phyloP scores from a whole-genome alignment of 495 filamentous ascomycete species.

The Trichoderma orchidacearum region DNA sequence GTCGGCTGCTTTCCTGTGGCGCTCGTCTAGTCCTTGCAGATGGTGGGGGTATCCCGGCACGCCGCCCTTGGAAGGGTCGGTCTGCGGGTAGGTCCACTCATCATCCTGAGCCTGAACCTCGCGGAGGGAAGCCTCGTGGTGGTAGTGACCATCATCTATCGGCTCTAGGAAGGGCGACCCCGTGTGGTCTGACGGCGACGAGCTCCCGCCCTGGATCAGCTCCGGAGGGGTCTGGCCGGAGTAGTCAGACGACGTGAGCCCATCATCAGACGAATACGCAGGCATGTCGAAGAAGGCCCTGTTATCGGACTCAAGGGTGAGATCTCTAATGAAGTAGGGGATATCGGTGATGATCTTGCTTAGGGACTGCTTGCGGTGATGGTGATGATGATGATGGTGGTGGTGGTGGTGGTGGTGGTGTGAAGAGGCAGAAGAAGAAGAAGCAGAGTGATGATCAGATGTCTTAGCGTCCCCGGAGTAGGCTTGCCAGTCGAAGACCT shows the following conservation, averaged over 20 bases:
- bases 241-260: background rate
- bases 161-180: background rate
- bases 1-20: background rate
- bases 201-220: constrained; percentile 1
- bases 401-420: background rate
- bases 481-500: constrained; percentile 2
- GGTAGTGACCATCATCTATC: background rate
- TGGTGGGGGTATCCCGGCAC: background rate
- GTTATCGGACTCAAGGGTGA: background rate
- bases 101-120: constrained; percentile 1
- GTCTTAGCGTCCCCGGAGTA: background rate
- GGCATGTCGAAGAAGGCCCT: background rate
- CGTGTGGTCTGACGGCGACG: constrained; percentile 3
- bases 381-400: background rate
- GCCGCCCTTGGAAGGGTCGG: background rate
- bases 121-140: background rate
- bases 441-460: background rate
- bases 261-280: background rate
- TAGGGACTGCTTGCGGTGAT: background rate
- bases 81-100: constrained; percentile 1
- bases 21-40: background rate
- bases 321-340: background rate
- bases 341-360: constrained; percentile 2
- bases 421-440: no score
- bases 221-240: constrained; percentile 1